These are phyloP conservation scores for Ambrosiella beaveri DNA, from an alignment of 2,329 filamentous ascomycete genomes.

Conservation along the genomic window DNA sequence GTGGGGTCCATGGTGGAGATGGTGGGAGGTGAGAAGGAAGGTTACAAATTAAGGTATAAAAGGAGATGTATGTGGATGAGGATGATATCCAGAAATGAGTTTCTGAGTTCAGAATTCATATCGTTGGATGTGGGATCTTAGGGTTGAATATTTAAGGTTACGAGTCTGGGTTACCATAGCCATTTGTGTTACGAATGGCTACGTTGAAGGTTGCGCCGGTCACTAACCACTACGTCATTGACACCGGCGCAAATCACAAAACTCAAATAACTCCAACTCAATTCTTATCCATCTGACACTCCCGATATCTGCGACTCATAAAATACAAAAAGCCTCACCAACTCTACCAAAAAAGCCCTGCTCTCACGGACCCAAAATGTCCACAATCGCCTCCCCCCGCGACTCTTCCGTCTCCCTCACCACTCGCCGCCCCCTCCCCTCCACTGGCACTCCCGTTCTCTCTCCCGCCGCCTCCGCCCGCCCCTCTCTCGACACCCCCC, in stretches of 20 bases:
- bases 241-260: no score
- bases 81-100: neutral
- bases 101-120: neutral
- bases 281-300: neutral
- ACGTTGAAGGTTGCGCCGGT: neutral
- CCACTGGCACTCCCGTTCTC: conserved; percentile 27
- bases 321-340: neutral
- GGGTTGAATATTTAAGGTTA: neutral
- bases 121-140: neutral
- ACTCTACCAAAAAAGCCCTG: neutral
- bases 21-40: neutral
- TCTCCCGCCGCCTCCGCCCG: conserved; percentile 58
- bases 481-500: conserved; percentile 50
- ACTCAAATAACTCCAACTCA: no score
- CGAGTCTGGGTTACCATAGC: neutral
- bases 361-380: conserved; percentile 29
- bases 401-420: conserved; percentile 31
- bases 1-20: conserved; percentile 18
- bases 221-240: no score
- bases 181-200: neutral
- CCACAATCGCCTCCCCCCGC: conserved; percentile 46
- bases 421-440: conserved; percentile 33
- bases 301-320: neutral
- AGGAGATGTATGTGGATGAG: neutral
- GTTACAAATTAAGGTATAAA: neutral